Evolutionary conservation across 495 filamentous ascomycete genomes (phyloP).

Genomic region (Xanthoparmelia taractica): DNA sequence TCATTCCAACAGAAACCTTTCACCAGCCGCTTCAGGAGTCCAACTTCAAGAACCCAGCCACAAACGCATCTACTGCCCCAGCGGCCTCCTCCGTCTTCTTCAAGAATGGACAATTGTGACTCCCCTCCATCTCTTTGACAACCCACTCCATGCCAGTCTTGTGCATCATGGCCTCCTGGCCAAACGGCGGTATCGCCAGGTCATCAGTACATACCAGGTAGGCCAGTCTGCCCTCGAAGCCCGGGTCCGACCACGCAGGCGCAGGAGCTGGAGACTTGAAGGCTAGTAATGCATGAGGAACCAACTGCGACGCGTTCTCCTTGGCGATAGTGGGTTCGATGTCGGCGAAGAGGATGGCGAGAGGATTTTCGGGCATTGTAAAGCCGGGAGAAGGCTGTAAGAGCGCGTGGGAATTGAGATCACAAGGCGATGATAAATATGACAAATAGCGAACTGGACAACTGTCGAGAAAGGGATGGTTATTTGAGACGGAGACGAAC

Average conservation of each 20-base stretch:
- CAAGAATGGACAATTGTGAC: constrained; percentile 31
- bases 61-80: constrained; percentile 12
- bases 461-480: no score
- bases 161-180: constrained; percentile 32
- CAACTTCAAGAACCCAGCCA: neutral
- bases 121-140: constrained; percentile 26
- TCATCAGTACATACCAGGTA: constrained; percentile 36
- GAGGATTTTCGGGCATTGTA: constrained; percentile 17
- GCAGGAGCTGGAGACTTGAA: constrained; percentile 22
- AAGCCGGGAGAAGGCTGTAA: constrained; percentile 10
- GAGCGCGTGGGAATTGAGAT: neutral
- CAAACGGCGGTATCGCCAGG: constrained; percentile 25
- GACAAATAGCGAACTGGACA: no score
- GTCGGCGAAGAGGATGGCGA: constrained; percentile 28
- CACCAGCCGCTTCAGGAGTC: neutral
- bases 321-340: constrained; percentile 27
- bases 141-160: constrained; percentile 25
- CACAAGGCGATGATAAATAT: neutral
- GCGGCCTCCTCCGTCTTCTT: constrained; percentile 29
- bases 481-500: no score
- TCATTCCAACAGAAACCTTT: neutral
- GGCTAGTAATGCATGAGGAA: constrained; percentile 28
- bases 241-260: constrained; percentile 23
- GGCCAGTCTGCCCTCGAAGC: constrained; percentile 29
- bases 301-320: constrained; percentile 19